phyloP scores from a whole-genome alignment of 306 rosid species.

The Sechiopsis laciniata region DNA sequence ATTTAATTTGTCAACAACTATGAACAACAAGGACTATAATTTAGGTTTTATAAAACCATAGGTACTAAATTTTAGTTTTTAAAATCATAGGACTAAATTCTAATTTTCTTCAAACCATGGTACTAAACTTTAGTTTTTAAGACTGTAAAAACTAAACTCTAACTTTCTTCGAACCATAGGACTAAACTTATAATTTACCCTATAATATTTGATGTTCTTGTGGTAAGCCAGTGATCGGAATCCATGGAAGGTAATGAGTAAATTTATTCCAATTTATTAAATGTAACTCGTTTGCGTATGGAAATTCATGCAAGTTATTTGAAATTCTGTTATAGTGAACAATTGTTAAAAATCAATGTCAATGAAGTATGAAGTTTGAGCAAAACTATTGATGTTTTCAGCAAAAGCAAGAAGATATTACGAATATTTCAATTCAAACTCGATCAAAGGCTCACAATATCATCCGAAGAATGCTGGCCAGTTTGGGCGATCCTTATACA shows the following conservation, averaged over 20 bases:
- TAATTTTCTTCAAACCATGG: no score
- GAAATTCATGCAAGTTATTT: not conserved
- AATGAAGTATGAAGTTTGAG: not conserved
- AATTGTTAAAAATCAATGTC: not conserved
- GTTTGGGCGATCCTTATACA: constrained; percentile 89
- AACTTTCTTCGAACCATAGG: no score
- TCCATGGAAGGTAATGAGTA: not conserved
- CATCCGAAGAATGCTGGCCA: constrained; percentile 72
- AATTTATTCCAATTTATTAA: not conserved
- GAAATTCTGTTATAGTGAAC: not conserved
- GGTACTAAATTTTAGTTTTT: no score
- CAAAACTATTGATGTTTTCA: constrained; percentile 28
- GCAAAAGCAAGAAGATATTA: constrained; percentile 57
- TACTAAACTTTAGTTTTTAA: no score
- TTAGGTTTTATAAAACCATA: no score
- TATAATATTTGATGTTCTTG: not conserved
- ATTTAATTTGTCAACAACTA: no score
- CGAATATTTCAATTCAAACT: constrained; percentile 59
- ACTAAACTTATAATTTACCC: no score
- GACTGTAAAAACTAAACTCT: no score
- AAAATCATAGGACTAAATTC: no score
- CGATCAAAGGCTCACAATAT: constrained; percentile 79
- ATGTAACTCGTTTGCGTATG: not conserved
- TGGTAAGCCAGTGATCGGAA: constrained; percentile 7
- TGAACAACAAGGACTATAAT: no score